phyloP scores from a whole-genome alignment of 2,329 filamentous ascomycete genomes.

The Ophiostoma populinum region DNA sequence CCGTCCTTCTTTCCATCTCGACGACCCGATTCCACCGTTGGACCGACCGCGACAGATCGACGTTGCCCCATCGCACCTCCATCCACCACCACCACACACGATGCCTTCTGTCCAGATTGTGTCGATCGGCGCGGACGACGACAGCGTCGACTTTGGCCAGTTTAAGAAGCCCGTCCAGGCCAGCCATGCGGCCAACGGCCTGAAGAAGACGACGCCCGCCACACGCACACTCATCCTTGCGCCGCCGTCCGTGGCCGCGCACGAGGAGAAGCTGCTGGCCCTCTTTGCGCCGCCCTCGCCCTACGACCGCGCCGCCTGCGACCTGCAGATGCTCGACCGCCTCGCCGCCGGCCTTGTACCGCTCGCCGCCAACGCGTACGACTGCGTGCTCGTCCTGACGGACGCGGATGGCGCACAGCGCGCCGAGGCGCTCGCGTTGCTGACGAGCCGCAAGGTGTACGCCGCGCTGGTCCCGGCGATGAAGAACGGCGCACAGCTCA shows the following conservation, averaged over 20 bases:
- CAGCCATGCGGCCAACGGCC: neutral
- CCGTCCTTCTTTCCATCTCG: no score
- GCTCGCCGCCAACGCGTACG: conserved; percentile 63
- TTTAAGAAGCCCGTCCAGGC: neutral
- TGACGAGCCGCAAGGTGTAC: conserved; percentile 46
- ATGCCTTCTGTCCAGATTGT: conserved; percentile 10
- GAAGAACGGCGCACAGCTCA: conserved; percentile 49
- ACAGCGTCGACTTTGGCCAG: conserved; percentile 9
- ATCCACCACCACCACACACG: neutral
- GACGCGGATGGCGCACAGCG: conserved; percentile 48
- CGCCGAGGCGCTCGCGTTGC: conserved; percentile 43
- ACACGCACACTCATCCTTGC: conserved; percentile 35
- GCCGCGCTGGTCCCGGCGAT: conserved; percentile 51
- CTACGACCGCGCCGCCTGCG: conserved; percentile 60
- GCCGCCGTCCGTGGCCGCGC: conserved; percentile 73
- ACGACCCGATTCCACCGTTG: no score
- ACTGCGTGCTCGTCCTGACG: conserved; percentile 67
- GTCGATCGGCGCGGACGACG: conserved; percentile 11
- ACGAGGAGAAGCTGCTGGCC: conserved; percentile 58
- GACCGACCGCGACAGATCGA: no score
- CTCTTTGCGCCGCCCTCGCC: conserved; percentile 45
- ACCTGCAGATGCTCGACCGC: conserved; percentile 96
- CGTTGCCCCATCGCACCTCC: no score
- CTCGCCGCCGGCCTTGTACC: conserved; percentile 65
- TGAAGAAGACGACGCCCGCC: conserved; percentile 1